Evolutionary conservation across 495 filamentous ascomycete genomes (phyloP).

Genomic region (Trichoderma asperelloides): DNA sequence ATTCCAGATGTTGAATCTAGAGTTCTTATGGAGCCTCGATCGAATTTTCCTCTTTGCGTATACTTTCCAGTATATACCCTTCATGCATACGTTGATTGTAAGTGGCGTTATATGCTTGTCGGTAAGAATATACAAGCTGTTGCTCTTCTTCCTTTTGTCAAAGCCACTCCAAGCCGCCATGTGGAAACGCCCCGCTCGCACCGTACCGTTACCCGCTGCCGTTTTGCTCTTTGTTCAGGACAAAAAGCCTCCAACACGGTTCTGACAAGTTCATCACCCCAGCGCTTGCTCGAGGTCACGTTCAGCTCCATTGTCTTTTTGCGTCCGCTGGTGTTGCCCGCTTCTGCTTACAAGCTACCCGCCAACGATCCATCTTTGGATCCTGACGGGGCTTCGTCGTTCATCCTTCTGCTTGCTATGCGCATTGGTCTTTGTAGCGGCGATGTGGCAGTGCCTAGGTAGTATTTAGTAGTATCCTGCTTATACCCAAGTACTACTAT

Average conservation of each 20-base stretch:
- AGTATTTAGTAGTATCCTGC: background rate
- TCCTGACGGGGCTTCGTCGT: background rate
- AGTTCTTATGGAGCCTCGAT: background rate
- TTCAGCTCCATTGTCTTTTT: background rate
- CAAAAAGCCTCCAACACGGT: background rate
- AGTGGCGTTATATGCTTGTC: background rate
- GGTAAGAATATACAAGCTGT: background rate
- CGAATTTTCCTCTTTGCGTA: background rate
- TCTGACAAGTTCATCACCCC: background rate
- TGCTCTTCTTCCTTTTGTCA: background rate
- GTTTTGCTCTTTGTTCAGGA: background rate
- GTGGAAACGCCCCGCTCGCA: slow-evolving; percentile 5
- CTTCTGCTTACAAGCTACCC: slow-evolving; percentile 4
- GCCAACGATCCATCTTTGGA: background rate
- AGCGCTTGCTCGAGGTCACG: background rate
- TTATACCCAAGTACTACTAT: too few species aligned
- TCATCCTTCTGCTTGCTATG: background rate
- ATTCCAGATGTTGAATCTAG: background rate
- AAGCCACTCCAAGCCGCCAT: background rate
- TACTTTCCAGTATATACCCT: background rate
- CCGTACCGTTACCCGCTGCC: slow-evolving; percentile 1
- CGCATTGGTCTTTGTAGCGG: background rate
- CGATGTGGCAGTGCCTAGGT: background rate
- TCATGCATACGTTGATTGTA: background rate
- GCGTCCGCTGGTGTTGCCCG: background rate